A percentile compares a stretch with the other conserved stretches of the same genome.
phyloP scores from a whole-genome alignment of 1,284 basidiomycete genomes.

The Ceratobasidium sp. region DNA sequence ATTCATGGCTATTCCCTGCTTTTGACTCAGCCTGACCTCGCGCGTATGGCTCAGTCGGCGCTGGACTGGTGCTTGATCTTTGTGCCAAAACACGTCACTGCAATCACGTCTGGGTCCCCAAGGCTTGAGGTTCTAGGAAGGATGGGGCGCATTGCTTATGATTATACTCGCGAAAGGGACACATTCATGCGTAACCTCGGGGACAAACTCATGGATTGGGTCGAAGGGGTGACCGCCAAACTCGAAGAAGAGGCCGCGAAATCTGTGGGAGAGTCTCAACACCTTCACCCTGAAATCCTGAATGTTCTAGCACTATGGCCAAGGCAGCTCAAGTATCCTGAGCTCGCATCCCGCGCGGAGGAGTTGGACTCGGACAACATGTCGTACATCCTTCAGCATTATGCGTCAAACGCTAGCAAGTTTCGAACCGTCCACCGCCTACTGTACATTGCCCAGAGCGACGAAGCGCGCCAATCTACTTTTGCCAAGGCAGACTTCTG shows the following conservation, averaged over 20 bases:
- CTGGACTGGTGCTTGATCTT: conserved; percentile 66
- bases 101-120: conserved; percentile 65
- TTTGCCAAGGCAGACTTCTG: conserved; percentile 78
- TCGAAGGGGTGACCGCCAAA: conserved; percentile 63
- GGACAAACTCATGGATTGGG: conserved; percentile 66
- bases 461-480: conserved; percentile 56
- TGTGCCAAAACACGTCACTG: conserved; percentile 47
- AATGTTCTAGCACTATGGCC: conserved; percentile 79
- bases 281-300: conserved; percentile 60
- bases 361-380: conserved; percentile 36
- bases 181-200: conserved; percentile 56
- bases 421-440: conserved; percentile 77
- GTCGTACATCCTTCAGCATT: conserved; percentile 24
- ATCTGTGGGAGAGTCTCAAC: conserved; percentile 52
- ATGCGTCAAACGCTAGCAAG: conserved; percentile 65
- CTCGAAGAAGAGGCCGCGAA: conserved; percentile 51
- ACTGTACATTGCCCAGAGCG: conserved; percentile 58
- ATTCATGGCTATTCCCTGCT: conserved; percentile 74
- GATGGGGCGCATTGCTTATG: conserved; percentile 68
- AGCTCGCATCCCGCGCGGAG: conserved; percentile 29
- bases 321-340: conserved; percentile 48
- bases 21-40: conserved; percentile 75
- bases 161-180: conserved; percentile 57
- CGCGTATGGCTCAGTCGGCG: conserved; percentile 74
- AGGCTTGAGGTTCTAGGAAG: conserved; percentile 70